These are phyloP conservation scores for Blastobotrys peoriensis DNA, from an alignment of 805 yeast genomes.

Conservation along the genomic window DNA sequence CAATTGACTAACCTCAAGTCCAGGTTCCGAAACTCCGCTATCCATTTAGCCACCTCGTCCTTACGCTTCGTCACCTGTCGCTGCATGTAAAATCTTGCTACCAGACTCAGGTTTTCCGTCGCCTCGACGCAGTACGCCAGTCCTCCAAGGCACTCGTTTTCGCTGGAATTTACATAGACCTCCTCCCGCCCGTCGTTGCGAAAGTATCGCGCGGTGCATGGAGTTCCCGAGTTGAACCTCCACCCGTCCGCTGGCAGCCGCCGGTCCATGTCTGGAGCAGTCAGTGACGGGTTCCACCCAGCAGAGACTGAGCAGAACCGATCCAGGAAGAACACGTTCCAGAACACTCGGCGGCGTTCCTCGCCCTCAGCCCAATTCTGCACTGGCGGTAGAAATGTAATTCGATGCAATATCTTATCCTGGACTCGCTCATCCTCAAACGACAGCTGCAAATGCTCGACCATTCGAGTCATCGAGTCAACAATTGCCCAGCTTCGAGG, in stretches of 20 bases:
- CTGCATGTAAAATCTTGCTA: constrained; percentile 9
- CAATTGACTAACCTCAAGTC: constrained; percentile 8
- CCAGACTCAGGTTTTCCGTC: constrained; percentile 6
- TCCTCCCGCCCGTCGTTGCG: not conserved
- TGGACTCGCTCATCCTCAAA: not conserved
- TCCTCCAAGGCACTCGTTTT: constrained; percentile 8
- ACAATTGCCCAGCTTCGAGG: constrained; percentile 3
- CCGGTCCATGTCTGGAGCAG: not conserved
- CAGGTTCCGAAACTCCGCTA: constrained; percentile 6
- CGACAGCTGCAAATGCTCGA: constrained; percentile 3
- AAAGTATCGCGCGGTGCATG: constrained; percentile 1
- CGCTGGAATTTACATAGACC: not conserved
- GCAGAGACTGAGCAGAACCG: constrained; percentile 5
- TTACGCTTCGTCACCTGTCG: constrained; percentile 5
- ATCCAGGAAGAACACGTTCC: constrained; percentile 6
- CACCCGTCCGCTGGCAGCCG: constrained; percentile 2
- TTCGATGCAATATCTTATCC: not conserved
- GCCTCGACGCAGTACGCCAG: constrained; percentile 11
- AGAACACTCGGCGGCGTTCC: constrained; percentile 2
- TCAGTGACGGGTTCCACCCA: constrained; percentile 3
- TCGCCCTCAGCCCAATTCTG: constrained; percentile 3
- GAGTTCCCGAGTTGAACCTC: not conserved
- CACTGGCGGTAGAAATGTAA: not conserved
- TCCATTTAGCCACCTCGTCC: constrained; percentile 10
- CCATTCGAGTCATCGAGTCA: constrained; percentile 4